Percentiles rank a stretch among this genome's conserved stretches.
phyloP scores from a whole-genome alignment of 768 basidiomycete genomes.

The Mrakia hoshinonis region DNA sequence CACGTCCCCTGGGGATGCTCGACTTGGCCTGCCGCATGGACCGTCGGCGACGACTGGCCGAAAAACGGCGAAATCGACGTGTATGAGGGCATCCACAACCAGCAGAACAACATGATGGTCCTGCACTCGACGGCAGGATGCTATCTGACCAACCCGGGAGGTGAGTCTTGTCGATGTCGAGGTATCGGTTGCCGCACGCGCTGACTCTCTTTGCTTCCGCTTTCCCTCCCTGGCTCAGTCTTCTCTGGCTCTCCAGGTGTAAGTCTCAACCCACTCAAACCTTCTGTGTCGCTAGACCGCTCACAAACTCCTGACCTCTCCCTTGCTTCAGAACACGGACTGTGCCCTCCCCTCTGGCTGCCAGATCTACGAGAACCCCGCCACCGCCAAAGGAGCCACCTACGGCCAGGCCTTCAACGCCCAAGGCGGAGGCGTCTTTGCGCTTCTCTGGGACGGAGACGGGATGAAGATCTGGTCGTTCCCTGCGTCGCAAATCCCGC shows the following conservation, averaged over 20 bases:
- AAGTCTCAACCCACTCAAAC: background rate
- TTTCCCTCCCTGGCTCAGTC: too few relatives aligned
- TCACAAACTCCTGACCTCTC: too few relatives aligned
- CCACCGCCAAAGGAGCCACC: background rate
- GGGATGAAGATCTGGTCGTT: conserved; percentile 17
- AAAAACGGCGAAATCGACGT: conserved; percentile 17
- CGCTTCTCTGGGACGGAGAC: conserved; percentile 21
- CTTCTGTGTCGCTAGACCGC: too few relatives aligned
- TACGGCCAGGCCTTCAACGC: conserved; percentile 12
- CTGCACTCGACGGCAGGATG: background rate
- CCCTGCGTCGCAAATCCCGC: background rate
- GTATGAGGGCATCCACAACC: conserved; percentile 2
- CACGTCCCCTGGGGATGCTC: conserved; percentile 13
- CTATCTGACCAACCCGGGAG: conserved; percentile 12
- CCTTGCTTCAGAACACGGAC: background rate
- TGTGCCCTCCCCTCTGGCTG: conserved; percentile 6
- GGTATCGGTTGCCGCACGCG: background rate
- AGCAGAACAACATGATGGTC: conserved; percentile 10
- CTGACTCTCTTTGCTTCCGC: background rate
- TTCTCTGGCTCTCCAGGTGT: conserved; percentile 7
- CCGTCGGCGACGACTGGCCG: background rate
- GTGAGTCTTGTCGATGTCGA: background rate
- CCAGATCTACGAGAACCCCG: background rate
- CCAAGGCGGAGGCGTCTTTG: conserved; percentile 6
- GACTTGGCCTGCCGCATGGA: background rate